A percentile compares a stretch with the other conserved stretches of the same genome.
These are phyloP conservation scores for Alternaria gansuensis DNA, from an alignment of 2,329 filamentous ascomycete species.

Conservation along the genomic window DNA sequence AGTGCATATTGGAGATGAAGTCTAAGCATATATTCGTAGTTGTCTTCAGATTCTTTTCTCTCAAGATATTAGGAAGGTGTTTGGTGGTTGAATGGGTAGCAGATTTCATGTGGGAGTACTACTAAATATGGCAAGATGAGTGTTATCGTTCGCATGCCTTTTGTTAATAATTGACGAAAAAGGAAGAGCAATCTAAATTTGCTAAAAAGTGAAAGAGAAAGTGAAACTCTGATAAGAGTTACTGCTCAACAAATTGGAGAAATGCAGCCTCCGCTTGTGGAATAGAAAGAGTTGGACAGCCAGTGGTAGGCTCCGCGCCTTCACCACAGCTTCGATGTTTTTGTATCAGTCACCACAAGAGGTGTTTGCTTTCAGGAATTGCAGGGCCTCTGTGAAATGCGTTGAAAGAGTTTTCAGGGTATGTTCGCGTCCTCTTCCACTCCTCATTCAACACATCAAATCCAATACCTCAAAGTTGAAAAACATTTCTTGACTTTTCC, in stretches of 20 bases:
- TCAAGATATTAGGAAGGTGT: neutral
- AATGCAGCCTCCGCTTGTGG: neutral
- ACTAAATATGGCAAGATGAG: neutral
- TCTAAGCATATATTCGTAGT: neutral
- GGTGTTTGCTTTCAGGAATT: neutral
- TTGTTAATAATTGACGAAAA: neutral
- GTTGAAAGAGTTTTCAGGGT: neutral
- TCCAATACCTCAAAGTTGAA: neutral
- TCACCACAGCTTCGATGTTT: neutral
- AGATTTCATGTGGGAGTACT: neutral
- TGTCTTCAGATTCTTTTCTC: neutral
- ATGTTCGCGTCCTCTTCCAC: neutral
- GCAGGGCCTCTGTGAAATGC: neutral
- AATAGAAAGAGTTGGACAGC: neutral
- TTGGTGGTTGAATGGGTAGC: neutral
- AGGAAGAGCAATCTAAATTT: neutral
- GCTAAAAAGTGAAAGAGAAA: neutral
- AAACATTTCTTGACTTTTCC: neutral
- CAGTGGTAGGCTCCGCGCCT: neutral
- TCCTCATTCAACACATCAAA: neutral
- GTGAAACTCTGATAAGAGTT: neutral
- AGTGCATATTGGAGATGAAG: conserved; percentile 10
- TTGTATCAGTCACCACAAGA: neutral
- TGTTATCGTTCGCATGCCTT: neutral
- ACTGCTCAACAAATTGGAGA: neutral